These are phyloP conservation scores for Andrographis paniculata DNA, from an alignment of 305 asterid species.

Conservation along the genomic window DNA sequence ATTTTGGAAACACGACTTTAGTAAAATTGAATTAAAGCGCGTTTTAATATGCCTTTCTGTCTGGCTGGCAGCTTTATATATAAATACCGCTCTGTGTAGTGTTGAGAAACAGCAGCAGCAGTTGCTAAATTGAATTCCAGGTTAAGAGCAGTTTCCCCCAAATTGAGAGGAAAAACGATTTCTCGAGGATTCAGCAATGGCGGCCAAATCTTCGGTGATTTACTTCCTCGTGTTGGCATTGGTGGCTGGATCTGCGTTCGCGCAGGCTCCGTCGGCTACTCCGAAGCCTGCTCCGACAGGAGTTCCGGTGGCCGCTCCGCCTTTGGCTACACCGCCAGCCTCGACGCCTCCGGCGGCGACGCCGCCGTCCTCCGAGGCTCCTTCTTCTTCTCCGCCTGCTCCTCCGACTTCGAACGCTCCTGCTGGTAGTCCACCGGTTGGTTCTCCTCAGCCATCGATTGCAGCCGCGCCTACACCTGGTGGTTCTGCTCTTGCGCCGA, in stretches of 20 bases:
- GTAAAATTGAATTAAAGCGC: too few relatives aligned
- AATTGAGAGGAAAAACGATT: too few relatives aligned
- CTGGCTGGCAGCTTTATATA: background rate
- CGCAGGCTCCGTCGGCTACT: constrained; percentile 41
- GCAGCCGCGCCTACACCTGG: constrained; percentile 27
- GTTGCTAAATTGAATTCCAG: constrained; percentile 1
- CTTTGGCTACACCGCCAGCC: constrained; percentile 9
- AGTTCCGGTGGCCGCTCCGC: constrained; percentile 25
- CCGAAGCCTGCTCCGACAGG: constrained; percentile 25
- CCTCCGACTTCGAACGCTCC: constrained; percentile 28
- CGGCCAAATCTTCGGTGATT: constrained; percentile 18
- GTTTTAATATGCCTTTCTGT: background rate
- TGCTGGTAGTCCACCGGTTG: constrained; percentile 15
- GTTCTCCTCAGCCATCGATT: constrained; percentile 30
- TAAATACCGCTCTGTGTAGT: background rate
- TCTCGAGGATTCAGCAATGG: constrained; percentile 31
- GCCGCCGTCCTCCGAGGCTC: constrained; percentile 20
- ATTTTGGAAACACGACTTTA: too few relatives aligned
- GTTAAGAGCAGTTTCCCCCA: background rate
- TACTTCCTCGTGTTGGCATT: constrained; percentile 26
- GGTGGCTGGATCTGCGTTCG: constrained; percentile 31
- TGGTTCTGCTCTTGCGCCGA: constrained; percentile 27
- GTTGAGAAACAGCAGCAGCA: background rate
- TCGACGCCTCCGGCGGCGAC: constrained; percentile 16
- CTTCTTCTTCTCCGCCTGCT: constrained; percentile 29